Evolutionary conservation across 768 basidiomycete genomes (phyloP), one percentile per base, ranked within the genome.

Genomic region (Lactarius sanguifluus): DNA sequence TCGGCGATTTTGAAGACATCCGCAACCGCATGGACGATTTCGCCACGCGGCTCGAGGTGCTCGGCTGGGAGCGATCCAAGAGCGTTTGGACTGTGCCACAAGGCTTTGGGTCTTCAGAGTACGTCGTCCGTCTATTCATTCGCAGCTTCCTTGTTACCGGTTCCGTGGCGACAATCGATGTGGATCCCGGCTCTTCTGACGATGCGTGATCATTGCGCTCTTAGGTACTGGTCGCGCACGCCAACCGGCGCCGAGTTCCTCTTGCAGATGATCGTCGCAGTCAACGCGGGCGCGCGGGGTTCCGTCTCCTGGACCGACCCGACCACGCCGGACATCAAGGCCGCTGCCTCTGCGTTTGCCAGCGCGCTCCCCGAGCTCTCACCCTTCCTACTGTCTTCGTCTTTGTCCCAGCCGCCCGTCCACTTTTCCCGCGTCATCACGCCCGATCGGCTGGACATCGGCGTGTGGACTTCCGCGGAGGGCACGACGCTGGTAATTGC

Each of bases 1-100:
- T 83, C 62, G 89, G 89, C 2, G 77, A 68, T 28, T 89, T 90
- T 70, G 82, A 86, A 66, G 90, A 92, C 71, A 86, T 92, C 61
- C 82, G 85, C 13, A 80, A 79, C 0, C 80, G 90, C 38, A 85
- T 91, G 79, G 85, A 89, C 59, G 81, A 87, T 65, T 91, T 87
- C 76, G 76, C 76, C 57, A 77, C 85, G 58, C 80, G 89, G 25
- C 71, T 88, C 18, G 82, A 84, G 66, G 79, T 83, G 57, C 82
- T 87, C 68, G 89, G 88, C 2, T 89, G 89, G 86, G 86, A 87
- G 69, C 78, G 84, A 13, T 84, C 81, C 6, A 87, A 89, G 73
- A 83, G 87, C 1, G 81, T 91, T 0, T 92, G 91, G 92, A 85
- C 86, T 2, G 91, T 92, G 1, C 89, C 90, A 0, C 91, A 93